A percentile compares a stretch with the other conserved stretches of the same genome.
These are phyloP conservation scores for Endoconidiophora laricicola DNA, from an alignment of 2,329 filamentous ascomycete species.

Conservation along the genomic window DNA sequence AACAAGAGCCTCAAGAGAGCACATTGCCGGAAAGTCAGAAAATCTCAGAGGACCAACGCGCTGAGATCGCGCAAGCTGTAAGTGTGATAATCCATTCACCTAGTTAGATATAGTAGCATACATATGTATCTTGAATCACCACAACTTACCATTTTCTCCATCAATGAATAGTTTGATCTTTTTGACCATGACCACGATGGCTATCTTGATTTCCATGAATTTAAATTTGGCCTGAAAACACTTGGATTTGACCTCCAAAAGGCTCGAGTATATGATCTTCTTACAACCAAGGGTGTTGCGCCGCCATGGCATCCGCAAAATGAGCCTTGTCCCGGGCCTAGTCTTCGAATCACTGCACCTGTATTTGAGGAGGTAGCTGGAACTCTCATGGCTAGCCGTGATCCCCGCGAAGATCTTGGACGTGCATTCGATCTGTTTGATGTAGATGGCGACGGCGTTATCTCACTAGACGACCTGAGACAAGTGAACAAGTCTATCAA, in stretches of 20 bases:
- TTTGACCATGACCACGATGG: slow-evolving; percentile 31
- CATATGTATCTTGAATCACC: background rate
- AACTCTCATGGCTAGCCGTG: slow-evolving; percentile 60
- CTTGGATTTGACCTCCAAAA: slow-evolving; percentile 87
- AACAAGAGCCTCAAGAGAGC: slow-evolving; percentile 9
- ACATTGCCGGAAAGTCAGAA: slow-evolving; percentile 12
- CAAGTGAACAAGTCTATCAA: slow-evolving; percentile 81
- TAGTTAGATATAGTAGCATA: background rate
- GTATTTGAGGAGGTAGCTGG: slow-evolving; percentile 65
- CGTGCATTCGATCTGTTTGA: slow-evolving; percentile 91
- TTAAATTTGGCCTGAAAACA: slow-evolving; percentile 89
- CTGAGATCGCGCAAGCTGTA: slow-evolving; percentile 14
- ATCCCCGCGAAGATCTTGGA: slow-evolving; percentile 80
- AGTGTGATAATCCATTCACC: background rate
- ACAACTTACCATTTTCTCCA: background rate
- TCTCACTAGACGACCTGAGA: slow-evolving; percentile 74
- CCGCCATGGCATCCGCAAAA: slow-evolving; percentile 38
- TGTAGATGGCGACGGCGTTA: slow-evolving; percentile 76
- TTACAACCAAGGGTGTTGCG: slow-evolving; percentile 65
- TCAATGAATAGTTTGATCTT: slow-evolving; percentile 12
- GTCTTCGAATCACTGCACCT: slow-evolving; percentile 54
- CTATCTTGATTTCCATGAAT: slow-evolving; percentile 92
- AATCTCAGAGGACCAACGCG: slow-evolving; percentile 14
- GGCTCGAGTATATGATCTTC: slow-evolving; percentile 61
- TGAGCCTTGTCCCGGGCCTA: slow-evolving; percentile 40